These are phyloP conservation scores for Auricularia cornea DNA, from an alignment of 768 basidiomycete genomes.

Conservation along the genomic window DNA sequence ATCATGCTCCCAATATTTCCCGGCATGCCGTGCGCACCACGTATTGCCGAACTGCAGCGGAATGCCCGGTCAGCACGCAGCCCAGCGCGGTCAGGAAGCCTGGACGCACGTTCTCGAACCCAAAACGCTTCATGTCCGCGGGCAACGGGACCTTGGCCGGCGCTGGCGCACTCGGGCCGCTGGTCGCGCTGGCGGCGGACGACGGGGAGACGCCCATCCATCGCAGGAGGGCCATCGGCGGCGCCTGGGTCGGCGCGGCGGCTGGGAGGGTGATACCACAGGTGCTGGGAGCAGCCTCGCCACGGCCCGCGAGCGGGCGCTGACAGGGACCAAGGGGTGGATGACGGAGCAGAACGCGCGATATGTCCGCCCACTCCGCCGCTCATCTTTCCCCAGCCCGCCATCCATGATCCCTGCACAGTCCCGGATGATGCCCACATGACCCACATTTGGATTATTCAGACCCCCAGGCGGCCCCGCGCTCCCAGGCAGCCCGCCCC, in stretches of 20 bases:
- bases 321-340: too few relatives aligned
- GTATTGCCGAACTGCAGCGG: slow-evolving; percentile 91
- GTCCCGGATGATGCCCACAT: too few relatives aligned
- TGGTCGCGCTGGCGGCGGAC: slow-evolving; percentile 1
- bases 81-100: neutral
- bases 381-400: too few relatives aligned
- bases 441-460: too few relatives aligned
- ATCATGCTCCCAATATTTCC: slow-evolving; percentile 13
- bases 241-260: neutral
- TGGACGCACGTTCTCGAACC: slow-evolving; percentile 86
- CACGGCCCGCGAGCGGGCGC: too few relatives aligned
- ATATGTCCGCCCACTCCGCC: too few relatives aligned
- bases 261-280: too few relatives aligned
- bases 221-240: slow-evolving; percentile 8
- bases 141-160: slow-evolving; percentile 4
- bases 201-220: slow-evolving; percentile 9
- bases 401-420: too few relatives aligned
- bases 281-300: too few relatives aligned
- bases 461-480: too few relatives aligned
- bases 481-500: too few relatives aligned
- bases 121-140: slow-evolving; percentile 82
- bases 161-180: neutral
- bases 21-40: slow-evolving; percentile 48
- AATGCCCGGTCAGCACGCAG: neutral
- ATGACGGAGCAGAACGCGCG: too few relatives aligned